Conservation (phyloP, 2,329 filamentous ascomycete genomes). For the Lojkania enalia region DNA sequence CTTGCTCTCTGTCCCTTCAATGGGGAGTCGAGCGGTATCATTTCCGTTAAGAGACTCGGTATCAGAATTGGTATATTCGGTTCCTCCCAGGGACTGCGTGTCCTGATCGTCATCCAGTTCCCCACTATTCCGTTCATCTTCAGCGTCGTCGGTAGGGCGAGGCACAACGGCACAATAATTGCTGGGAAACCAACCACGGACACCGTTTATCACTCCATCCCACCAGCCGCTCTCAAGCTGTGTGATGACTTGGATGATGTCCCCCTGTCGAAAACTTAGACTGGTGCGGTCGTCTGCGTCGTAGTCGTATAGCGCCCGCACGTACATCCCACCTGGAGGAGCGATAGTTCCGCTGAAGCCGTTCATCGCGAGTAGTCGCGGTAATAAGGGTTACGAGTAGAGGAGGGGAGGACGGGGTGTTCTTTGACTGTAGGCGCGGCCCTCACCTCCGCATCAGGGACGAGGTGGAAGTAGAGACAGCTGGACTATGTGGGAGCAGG, state of each 20-base stretch:
- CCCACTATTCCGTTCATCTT: constrained; percentile 63
- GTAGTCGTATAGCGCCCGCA: constrained; percentile 96
- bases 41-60: constrained; percentile 49
- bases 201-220: constrained; percentile 97
- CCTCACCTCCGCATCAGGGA: constrained; percentile 23
- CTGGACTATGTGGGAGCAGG: constrained; percentile 18
- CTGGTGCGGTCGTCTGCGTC: constrained; percentile 96
- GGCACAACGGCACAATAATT: constrained; percentile 94
- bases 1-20: constrained; percentile 66
- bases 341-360: constrained; percentile 54
- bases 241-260: constrained; percentile 97
- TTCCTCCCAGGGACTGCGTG: constrained; percentile 50
- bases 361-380: constrained; percentile 49
- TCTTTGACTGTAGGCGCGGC: constrained; percentile 17
- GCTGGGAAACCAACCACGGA: constrained; percentile 98
- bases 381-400: constrained; percentile 15
- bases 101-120: constrained; percentile 55
- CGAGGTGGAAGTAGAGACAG: constrained; percentile 14
- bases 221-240: constrained; percentile 99
- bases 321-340: constrained; percentile 70
- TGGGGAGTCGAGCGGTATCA: constrained; percentile 55
- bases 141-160: constrained; percentile 70
- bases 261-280: constrained; percentile 93
- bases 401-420: constrained; percentile 14
- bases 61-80: constrained; percentile 47